These are phyloP conservation scores for Neostapfia colusana DNA, from an alignment of 176 grass and related monocot genomes.

Conservation along the genomic window DNA sequence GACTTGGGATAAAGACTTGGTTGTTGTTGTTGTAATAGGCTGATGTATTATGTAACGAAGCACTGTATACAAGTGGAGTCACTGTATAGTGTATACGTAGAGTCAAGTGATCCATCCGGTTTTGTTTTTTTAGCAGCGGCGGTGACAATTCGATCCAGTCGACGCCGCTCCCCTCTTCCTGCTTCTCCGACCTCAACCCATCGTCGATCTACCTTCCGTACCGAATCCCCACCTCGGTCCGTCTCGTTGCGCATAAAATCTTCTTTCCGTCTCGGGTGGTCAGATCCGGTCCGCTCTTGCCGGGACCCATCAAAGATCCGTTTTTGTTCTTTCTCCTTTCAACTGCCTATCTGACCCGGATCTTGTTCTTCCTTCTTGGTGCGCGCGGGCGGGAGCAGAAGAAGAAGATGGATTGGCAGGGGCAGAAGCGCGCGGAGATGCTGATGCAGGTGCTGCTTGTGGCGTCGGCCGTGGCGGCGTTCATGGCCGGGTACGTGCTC, in stretches of 20 bases:
- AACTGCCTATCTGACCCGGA: neutral
- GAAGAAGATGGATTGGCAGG: conserved; percentile 90
- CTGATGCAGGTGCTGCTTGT: conserved; percentile 91
- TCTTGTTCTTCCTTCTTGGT: neutral
- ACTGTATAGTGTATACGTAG: too few relatives aligned
- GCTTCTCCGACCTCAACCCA: neutral
- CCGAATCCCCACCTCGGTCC: neutral
- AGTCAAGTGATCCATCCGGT: too few relatives aligned
- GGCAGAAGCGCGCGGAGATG: conserved; percentile 86
- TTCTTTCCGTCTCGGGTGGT: neutral
- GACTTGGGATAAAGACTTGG: too few relatives aligned
- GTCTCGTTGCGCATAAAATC: neutral
- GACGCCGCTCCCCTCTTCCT: conserved; percentile 1
- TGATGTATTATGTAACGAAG: too few relatives aligned
- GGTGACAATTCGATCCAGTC: neutral
- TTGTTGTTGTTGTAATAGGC: too few relatives aligned
- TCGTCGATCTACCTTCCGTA: conserved; percentile 7
- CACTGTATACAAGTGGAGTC: too few relatives aligned
- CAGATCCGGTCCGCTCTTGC: neutral
- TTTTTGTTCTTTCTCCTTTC: neutral
- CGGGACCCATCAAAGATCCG: conserved; percentile 26
- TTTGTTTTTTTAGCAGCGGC: neutral
- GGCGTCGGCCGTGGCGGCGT: conserved; percentile 57
- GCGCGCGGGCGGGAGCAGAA: neutral
- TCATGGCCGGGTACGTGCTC: conserved; percentile 56